Conservation (phyloP, 495 filamentous ascomycete species). For the Penicillium antarcticum region DNA sequence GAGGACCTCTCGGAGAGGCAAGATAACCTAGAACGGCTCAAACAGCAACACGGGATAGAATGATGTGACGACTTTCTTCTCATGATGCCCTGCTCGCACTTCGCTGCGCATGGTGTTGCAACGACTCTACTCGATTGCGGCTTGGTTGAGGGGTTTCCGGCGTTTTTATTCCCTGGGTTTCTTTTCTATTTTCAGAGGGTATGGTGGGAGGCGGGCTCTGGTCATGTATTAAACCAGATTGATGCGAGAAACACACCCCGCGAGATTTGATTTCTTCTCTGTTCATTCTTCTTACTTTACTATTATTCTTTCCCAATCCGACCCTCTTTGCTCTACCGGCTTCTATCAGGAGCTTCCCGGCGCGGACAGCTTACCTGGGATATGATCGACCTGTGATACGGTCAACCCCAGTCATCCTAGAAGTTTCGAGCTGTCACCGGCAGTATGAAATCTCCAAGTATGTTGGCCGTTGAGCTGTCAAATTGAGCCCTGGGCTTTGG, state of each 20-base stretch:
- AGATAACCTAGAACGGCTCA: constrained; percentile 96
- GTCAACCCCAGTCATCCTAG: no score
- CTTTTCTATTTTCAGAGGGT: constrained; percentile 26
- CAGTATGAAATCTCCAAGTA: no score
- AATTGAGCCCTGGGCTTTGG: not conserved
- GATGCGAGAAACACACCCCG: constrained; percentile 1
- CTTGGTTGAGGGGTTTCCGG: constrained; percentile 45
- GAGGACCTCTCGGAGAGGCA: constrained; percentile 91
- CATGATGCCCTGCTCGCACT: constrained; percentile 38
- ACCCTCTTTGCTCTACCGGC: constrained; percentile 11
- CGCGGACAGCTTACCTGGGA: no score
- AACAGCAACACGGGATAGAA: constrained; percentile 97
- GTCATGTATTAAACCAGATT: constrained; percentile 9
- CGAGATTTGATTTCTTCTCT: constrained; percentile 15
- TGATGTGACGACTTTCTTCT: constrained; percentile 52
- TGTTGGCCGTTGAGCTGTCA: no score
- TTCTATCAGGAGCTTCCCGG: not conserved
- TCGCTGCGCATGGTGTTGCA: constrained; percentile 36
- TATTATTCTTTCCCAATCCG: constrained; percentile 10
- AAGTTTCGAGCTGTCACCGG: no score
- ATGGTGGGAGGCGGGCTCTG: constrained; percentile 23
- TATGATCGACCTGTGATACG: no score
- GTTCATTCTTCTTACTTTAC: constrained; percentile 7
- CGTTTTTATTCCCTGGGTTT: constrained; percentile 35
- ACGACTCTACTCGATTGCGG: constrained; percentile 34